Conservation (phyloP, 2,329 filamentous ascomycete genomes). For the Colletotrichum scovillei region DNA sequence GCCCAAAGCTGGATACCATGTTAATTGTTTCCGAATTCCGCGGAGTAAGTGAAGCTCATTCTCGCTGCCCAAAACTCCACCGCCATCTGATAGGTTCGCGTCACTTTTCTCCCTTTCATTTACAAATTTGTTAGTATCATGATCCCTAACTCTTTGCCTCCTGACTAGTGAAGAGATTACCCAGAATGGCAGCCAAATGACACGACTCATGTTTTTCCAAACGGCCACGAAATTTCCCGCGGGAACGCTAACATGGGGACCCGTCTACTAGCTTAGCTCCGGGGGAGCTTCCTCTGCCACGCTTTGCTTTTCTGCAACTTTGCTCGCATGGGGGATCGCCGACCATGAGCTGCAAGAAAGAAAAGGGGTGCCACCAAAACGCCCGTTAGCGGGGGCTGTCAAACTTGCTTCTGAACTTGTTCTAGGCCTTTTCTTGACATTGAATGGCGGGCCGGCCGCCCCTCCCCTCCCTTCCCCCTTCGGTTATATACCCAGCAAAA, state of each 20-base stretch:
- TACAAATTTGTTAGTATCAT: not conserved
- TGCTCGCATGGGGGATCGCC: not conserved
- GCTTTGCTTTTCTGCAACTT: not conserved
- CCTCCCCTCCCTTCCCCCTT: not conserved
- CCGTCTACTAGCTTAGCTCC: not conserved
- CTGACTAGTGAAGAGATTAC: constrained; percentile 13
- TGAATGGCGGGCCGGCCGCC: not conserved
- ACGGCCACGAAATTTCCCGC: not conserved
- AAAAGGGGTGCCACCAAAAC: not conserved
- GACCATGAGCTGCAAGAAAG: not conserved
- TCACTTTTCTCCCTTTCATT: not conserved
- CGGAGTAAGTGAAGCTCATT: not conserved
- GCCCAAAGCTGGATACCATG: not conserved
- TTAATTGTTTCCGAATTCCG: not conserved
- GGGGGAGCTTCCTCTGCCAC: not conserved
- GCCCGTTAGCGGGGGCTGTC: not conserved
- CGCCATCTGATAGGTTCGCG: not conserved
- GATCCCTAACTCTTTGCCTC: not conserved
- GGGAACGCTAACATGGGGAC: not conserved
- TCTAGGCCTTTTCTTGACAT: not conserved
- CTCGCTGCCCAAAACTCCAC: not conserved
- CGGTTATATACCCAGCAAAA: not conserved
- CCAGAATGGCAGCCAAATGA: not conserved
- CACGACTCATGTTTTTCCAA: not conserved
- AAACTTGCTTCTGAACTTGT: not conserved